Base-by-base conservation (phyloP, 2,329 filamentous ascomycete genomes). In the Xylaria arbuscula region DNA sequence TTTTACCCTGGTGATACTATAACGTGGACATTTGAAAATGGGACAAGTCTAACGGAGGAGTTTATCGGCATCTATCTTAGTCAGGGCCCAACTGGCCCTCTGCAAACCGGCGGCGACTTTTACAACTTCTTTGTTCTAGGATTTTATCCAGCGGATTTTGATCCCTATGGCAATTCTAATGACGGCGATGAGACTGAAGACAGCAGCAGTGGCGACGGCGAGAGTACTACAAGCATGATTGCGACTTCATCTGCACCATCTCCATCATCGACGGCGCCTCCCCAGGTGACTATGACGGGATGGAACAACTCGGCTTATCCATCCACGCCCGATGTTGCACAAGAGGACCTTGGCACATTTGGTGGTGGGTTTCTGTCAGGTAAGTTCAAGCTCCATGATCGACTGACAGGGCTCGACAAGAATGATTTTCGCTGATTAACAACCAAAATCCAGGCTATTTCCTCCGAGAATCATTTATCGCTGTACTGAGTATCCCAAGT, bases 81-180 rank as follows among this genome's bases (percentile, higher is more conserved):
- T 34, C 65, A 67, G 48, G 65, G 65, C 1, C 65, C 59, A 3
- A 75, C 75, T 0, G 74, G 74, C 1, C 78, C 80, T 0, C 65
- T 83, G 0, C 77, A 76, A 2, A 83, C 80, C 2, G 80, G 77
- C 0, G 80, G 80, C 1, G 81, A 83, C 66, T 81, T 82, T 57
- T 84, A 81, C 73, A 82, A 83, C 64, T 82, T 79, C 70, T 83
- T 83, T 36, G 81, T 83, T 2, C 56, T 76, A 4, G 75, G 75
- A 1, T 63, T 72, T 19, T 60, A 62, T 47, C 75, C 75, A 1
- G 69, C 69, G 0, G 61, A 63, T 2, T 69, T 60, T 10, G 38
- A 66, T 15, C 22, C 57, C 22, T 22, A 22, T 7, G 4, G 42
- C 42, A 47, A n/a, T 8, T 6, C 10, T n/a, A 2, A 47, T n/a